phyloP scores from a whole-genome alignment of 1,139 yeast genomes.

The Suhomyces bolitotheri region DNA sequence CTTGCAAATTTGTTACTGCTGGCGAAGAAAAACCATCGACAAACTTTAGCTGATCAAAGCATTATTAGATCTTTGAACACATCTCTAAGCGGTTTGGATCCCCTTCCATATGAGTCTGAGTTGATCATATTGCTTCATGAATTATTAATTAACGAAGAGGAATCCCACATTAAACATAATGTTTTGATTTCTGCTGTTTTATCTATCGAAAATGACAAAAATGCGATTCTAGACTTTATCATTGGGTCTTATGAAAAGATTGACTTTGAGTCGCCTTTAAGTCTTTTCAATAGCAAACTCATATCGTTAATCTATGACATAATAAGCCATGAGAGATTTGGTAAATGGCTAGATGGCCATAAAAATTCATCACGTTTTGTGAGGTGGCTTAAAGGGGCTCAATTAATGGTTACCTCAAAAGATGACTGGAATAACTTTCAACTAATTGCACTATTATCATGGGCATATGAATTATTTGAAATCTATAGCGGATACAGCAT shows the following conservation, averaged over 20 bases:
- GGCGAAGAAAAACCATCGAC: background rate
- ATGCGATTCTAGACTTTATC: constrained; percentile 11
- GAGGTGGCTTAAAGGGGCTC: constrained; percentile 31
- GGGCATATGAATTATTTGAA: constrained; percentile 50
- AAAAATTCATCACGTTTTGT: constrained; percentile 1
- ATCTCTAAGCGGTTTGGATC: background rate
- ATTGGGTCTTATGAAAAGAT: constrained; percentile 10
- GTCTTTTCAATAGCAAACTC: constrained; percentile 5
- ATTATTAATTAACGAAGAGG: constrained; percentile 1
- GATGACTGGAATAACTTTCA: constrained; percentile 56
- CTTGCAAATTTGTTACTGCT: constrained; percentile 13
- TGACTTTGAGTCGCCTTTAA: constrained; percentile 10
- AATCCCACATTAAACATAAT: constrained; percentile 15
- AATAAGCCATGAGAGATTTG: constrained; percentile 20
- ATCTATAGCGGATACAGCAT: constrained; percentile 12
- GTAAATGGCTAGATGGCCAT: constrained; percentile 12
- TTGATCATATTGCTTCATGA: constrained; percentile 1
- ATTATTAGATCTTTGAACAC: background rate
- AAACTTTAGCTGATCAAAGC: background rate
- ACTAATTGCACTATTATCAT: constrained; percentile 52
- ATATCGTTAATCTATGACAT: constrained; percentile 11
- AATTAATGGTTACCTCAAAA: constrained; percentile 48
- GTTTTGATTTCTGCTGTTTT: constrained; percentile 9
- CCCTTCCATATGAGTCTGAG: background rate
- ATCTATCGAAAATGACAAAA: constrained; percentile 4